These are phyloP conservation scores for Xylaria arbuscula DNA, from an alignment of 2,329 filamentous ascomycete species.

Conservation along the genomic window DNA sequence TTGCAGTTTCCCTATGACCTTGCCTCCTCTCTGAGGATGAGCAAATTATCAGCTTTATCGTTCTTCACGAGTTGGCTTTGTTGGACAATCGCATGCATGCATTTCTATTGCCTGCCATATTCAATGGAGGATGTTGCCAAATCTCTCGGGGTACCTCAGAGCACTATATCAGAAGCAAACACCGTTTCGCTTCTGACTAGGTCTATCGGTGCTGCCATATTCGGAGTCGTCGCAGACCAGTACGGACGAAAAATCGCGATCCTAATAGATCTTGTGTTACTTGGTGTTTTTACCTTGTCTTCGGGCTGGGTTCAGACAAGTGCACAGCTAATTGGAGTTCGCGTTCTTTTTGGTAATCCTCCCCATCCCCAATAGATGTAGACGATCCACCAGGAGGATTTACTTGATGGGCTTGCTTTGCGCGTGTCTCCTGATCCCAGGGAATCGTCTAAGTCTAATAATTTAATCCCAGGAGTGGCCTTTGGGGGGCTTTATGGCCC, in stretches of 20 bases:
- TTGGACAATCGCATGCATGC: neutral
- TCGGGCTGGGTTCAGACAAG: neutral
- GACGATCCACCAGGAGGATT: no score
- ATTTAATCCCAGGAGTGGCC: neutral
- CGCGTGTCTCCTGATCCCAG: neutral
- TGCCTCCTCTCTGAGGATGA: neutral
- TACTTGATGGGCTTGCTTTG: no score
- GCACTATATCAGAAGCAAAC: neutral
- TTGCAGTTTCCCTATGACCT: slow-evolving; percentile 1
- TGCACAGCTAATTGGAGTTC: neutral
- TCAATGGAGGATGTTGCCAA: neutral
- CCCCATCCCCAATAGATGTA: no score
- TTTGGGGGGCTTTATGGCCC: neutral
- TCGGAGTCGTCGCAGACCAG: neutral
- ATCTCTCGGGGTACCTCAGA: neutral
- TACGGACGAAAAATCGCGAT: neutral
- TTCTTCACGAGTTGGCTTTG: slow-evolving; percentile 2
- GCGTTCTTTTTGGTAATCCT: neutral
- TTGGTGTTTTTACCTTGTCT: slow-evolving; percentile 2
- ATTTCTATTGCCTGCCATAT: slow-evolving; percentile 1
- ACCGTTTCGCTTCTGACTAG: neutral
- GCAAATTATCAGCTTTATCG: slow-evolving; percentile 1
- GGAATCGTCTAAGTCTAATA: neutral
- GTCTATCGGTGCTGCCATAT: neutral
- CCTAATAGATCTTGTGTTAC: neutral